Evolutionary conservation across 2,329 filamentous ascomycete genomes (phyloP), one percentile per base, ranked within the genome.

Genomic region (Parastagonospora nodorum): DNA sequence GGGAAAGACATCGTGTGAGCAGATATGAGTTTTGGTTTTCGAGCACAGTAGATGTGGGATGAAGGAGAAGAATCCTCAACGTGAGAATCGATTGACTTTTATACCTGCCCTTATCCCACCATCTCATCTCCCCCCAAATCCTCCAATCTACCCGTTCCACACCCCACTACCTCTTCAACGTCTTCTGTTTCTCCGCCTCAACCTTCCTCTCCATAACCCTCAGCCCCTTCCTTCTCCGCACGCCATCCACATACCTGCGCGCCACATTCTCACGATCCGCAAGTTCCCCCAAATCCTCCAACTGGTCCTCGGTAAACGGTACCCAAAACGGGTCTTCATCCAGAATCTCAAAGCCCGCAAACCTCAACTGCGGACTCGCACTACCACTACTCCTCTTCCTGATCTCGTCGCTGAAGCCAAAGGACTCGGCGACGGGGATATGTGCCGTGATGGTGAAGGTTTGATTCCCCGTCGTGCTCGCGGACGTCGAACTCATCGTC

Each of bases 241-340:
- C 93, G 32, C 83, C 80, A 77, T 99, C 94, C 84, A 99, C 92
- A 79, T 97, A 97, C 69, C 89, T 79, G 84, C 95, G 96, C 19
- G 94, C 94, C 43, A 97, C 90, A 75, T 97, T 97, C 80, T 97
- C 94, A 68, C 85, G 84, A 76, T 99, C 94, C 4, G 90, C 94
- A 71, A 93, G 79, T 79, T 97, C 93, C 24, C 94, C 94, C 53
- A 99, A 77, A 78, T 99, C 94, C 80, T 99, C 94, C 44, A 99
- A 76, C 68, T 99, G 91, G 72, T 97, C 94, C 70, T 97, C 94
- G 0, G 93, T 97, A 59, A 91, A 92, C 1, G 94, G 94, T 40
- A 96, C 92, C 94, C 94, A 99, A 78, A 95, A 96, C 0, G 94
- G 94, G 78, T 99, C 94, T 75, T 97, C 88, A 71, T 97, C 92